Conservation (phyloP, 164 flowering plant species). For the Kingdonia uniflora region DNA sequence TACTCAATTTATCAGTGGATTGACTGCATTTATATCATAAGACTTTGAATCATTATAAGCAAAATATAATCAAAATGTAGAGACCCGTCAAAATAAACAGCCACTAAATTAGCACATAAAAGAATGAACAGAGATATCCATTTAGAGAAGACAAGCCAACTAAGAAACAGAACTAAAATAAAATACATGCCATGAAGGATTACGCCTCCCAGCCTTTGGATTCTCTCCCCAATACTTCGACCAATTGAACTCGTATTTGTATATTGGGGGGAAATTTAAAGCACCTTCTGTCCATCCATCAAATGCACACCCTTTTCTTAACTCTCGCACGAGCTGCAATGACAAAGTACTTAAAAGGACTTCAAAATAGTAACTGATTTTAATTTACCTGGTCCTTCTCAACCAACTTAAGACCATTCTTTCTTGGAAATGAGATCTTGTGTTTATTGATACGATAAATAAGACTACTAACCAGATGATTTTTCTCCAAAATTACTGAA, state of each 20-base stretch:
- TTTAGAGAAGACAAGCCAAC: no score
- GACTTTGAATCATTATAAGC: no score
- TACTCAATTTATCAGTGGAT: no score
- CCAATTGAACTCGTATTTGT: constrained; percentile 75
- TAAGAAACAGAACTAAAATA: not conserved
- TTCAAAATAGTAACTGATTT: not conserved
- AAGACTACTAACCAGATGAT: constrained; percentile 93
- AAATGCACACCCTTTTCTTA: constrained; percentile 71
- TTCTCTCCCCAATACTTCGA: constrained; percentile 62
- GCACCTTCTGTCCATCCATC: constrained; percentile 94
- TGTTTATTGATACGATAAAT: constrained; percentile 60
- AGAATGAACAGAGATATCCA: no score
- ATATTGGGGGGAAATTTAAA: constrained; percentile 80
- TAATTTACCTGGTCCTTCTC: constrained; percentile 77
- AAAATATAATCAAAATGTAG: no score
- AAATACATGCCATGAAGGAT: constrained; percentile 74
- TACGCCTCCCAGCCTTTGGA: constrained; percentile 76
- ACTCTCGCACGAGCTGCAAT: constrained; percentile 56
- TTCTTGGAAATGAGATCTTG: constrained; percentile 56
- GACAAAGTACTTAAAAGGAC: not conserved
- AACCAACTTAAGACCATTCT: constrained; percentile 58
- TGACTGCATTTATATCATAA: no score
- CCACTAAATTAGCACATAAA: no score
- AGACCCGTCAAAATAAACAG: no score
- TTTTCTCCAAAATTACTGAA: constrained; percentile 43